phyloP scores from a whole-genome alignment of 2,329 filamentous ascomycete genomes.

The Venturia carpophila region DNA sequence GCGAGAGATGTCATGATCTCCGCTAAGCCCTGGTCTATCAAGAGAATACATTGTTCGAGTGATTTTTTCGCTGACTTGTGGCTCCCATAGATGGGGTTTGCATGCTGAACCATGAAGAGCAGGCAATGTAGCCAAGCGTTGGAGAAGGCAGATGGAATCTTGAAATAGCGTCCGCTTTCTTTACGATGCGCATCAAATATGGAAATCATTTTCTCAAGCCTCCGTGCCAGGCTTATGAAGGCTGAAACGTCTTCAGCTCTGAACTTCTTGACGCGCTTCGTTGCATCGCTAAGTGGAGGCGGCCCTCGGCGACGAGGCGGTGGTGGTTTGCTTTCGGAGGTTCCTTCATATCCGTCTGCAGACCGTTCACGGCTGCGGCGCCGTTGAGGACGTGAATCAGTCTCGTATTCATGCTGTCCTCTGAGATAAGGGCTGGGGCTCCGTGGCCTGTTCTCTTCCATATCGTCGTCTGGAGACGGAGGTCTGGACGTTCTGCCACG shows the following conservation, averaged over 20 bases:
- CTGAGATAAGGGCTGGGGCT: background rate
- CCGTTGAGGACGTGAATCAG: background rate
- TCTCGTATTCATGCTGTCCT: background rate
- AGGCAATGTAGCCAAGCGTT: slow-evolving; percentile 13
- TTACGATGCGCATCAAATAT: background rate
- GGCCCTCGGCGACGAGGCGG: background rate
- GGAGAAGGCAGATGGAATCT: slow-evolving; percentile 1
- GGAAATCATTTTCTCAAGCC: background rate
- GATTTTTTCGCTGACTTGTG: background rate
- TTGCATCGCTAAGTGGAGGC: background rate
- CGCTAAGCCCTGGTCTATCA: background rate
- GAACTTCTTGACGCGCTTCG: background rate
- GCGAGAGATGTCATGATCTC: slow-evolving; percentile 8
- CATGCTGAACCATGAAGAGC: background rate
- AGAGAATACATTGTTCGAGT: background rate
- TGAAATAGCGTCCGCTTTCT: background rate
- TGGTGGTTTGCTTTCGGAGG: background rate
- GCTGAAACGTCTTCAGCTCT: background rate
- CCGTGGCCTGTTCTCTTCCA: background rate
- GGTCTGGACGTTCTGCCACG: background rate
- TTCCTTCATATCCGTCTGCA: background rate
- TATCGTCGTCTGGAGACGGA: background rate
- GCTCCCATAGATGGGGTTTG: background rate
- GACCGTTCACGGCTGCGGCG: background rate
- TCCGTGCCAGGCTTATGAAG: background rate